A percentile compares a stretch with the other conserved stretches of the same genome.
These are phyloP conservation scores for Fraxinus nigra DNA, from an alignment of 305 asterid genomes.

Conservation along the genomic window DNA sequence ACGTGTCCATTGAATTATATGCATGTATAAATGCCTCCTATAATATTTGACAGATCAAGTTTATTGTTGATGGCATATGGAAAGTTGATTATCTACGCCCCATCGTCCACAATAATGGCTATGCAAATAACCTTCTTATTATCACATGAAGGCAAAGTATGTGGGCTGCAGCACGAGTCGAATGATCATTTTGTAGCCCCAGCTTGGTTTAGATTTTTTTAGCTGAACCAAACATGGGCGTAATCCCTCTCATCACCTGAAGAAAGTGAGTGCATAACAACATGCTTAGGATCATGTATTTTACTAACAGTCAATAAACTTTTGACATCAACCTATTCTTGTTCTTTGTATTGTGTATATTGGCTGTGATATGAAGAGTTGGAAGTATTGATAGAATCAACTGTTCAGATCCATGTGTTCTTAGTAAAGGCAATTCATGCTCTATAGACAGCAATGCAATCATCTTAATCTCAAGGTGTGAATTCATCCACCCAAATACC, in stretches of 20 bases:
- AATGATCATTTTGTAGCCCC: background rate
- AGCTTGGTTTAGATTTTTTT: background rate
- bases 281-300: constrained; percentile 1
- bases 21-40: background rate
- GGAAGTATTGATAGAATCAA: background rate
- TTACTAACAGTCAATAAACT: background rate
- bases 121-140: constrained; percentile 65
- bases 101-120: constrained; percentile 48
- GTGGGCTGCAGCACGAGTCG: background rate
- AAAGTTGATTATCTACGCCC: constrained; percentile 79
- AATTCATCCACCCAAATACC: background rate
- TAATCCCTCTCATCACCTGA: background rate
- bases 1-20: background rate
- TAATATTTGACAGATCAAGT: constrained; percentile 65
- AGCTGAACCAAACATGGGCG: background rate
- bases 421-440: background rate
- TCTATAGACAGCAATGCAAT: background rate
- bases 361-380: background rate
- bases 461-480: background rate
- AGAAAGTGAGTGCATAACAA: background rate
- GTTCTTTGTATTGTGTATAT: constrained; percentile 20
- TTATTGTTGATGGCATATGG: constrained; percentile 91
- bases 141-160: constrained; percentile 36
- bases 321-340: background rate
- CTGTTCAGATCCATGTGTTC: background rate